Base-by-base conservation (phyloP, 257 asterid species). In the Solanum chilense region DNA sequence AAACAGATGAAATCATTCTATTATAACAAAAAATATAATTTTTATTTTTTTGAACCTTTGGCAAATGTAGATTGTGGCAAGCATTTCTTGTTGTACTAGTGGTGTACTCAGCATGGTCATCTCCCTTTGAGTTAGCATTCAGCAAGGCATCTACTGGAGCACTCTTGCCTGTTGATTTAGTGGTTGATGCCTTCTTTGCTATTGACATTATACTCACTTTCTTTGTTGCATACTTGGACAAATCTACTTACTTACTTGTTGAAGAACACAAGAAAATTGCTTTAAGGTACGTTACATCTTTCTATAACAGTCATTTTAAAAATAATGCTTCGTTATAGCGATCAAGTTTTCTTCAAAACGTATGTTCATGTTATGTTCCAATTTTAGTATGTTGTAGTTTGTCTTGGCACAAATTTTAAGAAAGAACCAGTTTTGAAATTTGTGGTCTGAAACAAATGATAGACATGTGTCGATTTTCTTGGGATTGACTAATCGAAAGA, bases 61-160 rank as follows among this genome's bases (percentile, higher is more conserved):
- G 18, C 0, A 27, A 80, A 80, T 86, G 92, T 93, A 95, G 98
- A 89, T 92, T 89, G 92, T 96, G 99, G 99, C 98, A 93, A 87
- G 87, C 95, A 68, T 96, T 95, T 90, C 93, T 96, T 27, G 98
- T 94, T 88, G 91, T 90, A 85, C 87, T 95, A 89, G 99, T 97
- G 89, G 95, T 93, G 64, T 97, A 97, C 92, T 97, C 98, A 4
- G 98, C 98, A 25, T 95, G 99, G 99, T 81, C 98, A 27, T 95
- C 98, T 45, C 98, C 98, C 9, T 95, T 97, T 85, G 99, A 97
- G 92, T 92, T 97, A 35, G 98, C 99, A 5, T 97, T 97, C 91
- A 91, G 82, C 29, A 91, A 89, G 83, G 93, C 88, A 90, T 92
- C 96, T 2, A 91, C 93, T 2, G 92, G 94, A 81, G 92, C 95